Conservation (phyloP, 176 grass and related monocot genomes). For the Oryza glaberrima region DNA sequence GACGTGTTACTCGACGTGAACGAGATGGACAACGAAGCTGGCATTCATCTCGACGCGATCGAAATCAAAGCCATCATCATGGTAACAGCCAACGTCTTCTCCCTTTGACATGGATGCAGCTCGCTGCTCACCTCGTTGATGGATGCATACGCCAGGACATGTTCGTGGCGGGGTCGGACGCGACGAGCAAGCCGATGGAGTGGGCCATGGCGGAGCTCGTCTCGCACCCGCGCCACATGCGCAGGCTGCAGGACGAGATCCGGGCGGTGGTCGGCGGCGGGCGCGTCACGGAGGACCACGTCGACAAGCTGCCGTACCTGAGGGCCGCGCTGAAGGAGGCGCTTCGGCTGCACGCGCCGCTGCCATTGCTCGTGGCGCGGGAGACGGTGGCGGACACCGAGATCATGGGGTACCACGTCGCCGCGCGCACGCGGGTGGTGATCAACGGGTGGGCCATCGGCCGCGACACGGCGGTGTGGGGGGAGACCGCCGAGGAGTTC, state of each 20-base stretch:
- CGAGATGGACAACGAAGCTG: background rate
- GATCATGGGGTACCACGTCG: background rate
- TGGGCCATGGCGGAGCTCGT: constrained; percentile 53
- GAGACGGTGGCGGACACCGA: background rate
- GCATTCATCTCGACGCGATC: background rate
- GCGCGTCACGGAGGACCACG: background rate
- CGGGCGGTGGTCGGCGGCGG: background rate
- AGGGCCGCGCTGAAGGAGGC: background rate
- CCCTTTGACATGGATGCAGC: too few relatives aligned
- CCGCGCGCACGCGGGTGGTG: background rate
- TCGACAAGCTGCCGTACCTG: background rate
- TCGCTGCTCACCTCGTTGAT: too few relatives aligned
- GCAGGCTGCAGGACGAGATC: background rate
- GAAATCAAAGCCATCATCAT: constrained; percentile 45
- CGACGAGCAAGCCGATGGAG: constrained; percentile 21
- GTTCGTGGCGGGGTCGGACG: background rate
- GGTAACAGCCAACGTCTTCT: background rate
- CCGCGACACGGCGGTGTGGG: background rate
- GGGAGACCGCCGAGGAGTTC: background rate
- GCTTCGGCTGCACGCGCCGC: background rate
- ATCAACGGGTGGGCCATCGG: background rate
- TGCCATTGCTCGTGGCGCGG: background rate
- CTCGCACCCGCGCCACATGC: background rate
- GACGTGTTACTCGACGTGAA: constrained; percentile 37
- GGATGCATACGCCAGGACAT: background rate